Conservation (phyloP, 2,329 filamentous ascomycete genomes). For the Ascocoryne sarcoides region DNA sequence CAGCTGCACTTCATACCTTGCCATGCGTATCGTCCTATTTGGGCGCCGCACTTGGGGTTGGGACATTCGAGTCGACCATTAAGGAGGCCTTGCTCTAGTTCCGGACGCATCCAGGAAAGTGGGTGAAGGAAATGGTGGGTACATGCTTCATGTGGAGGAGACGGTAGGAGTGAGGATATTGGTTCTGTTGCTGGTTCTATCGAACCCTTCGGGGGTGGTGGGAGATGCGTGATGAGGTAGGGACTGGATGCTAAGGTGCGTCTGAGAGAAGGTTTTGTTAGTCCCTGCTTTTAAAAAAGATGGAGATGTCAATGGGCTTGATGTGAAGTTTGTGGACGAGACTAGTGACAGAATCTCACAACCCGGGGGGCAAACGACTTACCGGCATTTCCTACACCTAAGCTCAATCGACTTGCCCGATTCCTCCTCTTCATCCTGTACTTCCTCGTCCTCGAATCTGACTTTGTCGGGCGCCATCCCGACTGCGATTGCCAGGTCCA, state of each 20-base stretch:
- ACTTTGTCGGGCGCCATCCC: slow-evolving; percentile 74
- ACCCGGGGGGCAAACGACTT: too few species aligned
- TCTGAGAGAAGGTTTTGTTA: slow-evolving; percentile 7
- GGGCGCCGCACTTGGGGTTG: slow-evolving; percentile 65
- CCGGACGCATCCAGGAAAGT: slow-evolving; percentile 85
- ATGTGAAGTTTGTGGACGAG: too few species aligned
- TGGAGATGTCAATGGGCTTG: neutral
- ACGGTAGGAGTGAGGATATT: slow-evolving; percentile 19
- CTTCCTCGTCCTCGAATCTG: slow-evolving; percentile 70
- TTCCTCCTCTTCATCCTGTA: slow-evolving; percentile 23
- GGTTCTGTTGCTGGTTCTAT: slow-evolving; percentile 9
- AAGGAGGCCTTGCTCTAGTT: slow-evolving; percentile 70
- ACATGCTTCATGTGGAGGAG: slow-evolving; percentile 40
- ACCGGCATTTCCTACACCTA: slow-evolving; percentile 86
- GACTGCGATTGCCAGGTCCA: slow-evolving; percentile 59
- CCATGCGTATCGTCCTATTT: slow-evolving; percentile 92
- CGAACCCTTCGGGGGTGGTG: slow-evolving; percentile 12
- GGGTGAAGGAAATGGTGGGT: slow-evolving; percentile 88
- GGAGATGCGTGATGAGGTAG: slow-evolving; percentile 47
- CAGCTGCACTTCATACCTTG: slow-evolving; percentile 91
- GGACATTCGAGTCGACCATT: slow-evolving; percentile 83
- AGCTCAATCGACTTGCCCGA: slow-evolving; percentile 47
- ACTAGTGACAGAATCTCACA: too few species aligned
- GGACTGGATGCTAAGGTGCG: slow-evolving; percentile 52
- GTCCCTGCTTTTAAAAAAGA: too few species aligned